Evolutionary conservation across 345 rosid genomes (phyloP).

Genomic region (Trapa incisa): DNA sequence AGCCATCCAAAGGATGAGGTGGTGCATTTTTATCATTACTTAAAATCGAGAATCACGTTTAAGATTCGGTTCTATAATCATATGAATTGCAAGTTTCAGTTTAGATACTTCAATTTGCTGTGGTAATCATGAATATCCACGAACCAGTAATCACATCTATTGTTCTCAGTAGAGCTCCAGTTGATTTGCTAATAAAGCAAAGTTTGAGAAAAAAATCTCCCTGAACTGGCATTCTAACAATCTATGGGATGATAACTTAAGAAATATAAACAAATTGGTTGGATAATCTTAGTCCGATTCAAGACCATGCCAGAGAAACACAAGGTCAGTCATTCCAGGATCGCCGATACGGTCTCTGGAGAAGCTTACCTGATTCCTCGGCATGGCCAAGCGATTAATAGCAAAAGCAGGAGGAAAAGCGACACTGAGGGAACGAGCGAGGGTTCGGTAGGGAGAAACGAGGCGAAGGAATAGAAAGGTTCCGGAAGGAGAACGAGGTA

Average conservation of each 20-base stretch:
- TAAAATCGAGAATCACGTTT: background rate
- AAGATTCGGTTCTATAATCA: background rate
- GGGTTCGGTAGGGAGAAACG: constrained; percentile 15
- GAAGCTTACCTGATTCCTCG: constrained; percentile 13
- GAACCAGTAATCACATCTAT: background rate
- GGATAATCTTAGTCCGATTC: background rate
- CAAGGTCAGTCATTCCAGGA: background rate
- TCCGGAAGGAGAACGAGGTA: constrained; percentile 6
- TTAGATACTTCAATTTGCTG: background rate
- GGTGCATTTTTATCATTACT: background rate
- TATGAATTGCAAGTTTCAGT: background rate
- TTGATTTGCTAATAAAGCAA: background rate
- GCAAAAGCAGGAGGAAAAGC: constrained; percentile 9
- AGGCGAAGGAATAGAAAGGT: constrained; percentile 21
- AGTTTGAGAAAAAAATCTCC: background rate
- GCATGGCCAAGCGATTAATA: constrained; percentile 17
- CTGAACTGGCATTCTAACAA: background rate
- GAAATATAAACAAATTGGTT: background rate
- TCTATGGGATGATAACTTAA: background rate
- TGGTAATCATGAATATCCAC: background rate
- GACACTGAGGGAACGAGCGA: constrained; percentile 18
- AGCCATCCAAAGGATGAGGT: no score
- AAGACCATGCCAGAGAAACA: background rate
- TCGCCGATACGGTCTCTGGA: background rate
- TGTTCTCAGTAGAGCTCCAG: background rate